A percentile compares a stretch with the other conserved stretches of the same genome.
Evolutionary conservation across 2,329 filamentous ascomycete genomes (phyloP).

Genomic region (Claviceps lovelessii): DNA sequence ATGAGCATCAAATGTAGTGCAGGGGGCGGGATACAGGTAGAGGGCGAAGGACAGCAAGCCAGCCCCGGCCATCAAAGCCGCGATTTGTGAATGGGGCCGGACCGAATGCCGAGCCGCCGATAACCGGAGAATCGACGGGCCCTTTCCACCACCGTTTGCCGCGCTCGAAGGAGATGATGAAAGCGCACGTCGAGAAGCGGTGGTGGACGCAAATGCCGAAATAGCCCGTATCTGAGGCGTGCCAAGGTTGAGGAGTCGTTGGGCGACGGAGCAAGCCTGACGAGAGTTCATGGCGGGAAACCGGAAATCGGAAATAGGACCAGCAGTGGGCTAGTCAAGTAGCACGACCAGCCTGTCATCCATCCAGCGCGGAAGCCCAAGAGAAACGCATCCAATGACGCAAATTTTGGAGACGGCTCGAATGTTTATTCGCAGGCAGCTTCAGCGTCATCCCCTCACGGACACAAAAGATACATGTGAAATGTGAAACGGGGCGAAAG

Average conservation of each 20-base stretch:
- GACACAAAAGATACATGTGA: neutral
- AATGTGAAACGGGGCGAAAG: neutral
- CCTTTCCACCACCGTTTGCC: neutral
- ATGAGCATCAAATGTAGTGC: slow-evolving; percentile 5
- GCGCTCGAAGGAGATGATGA: neutral
- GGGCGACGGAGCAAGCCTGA: slow-evolving; percentile 5
- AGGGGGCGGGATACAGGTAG: neutral
- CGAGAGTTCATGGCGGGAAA: slow-evolving; percentile 7
- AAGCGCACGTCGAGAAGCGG: neutral
- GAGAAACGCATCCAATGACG: neutral
- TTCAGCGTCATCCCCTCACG: neutral
- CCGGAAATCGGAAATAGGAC: neutral
- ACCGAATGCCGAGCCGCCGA: slow-evolving; percentile 4
- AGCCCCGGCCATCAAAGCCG: slow-evolving; percentile 4
- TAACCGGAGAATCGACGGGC: neutral
- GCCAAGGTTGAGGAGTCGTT: slow-evolving; percentile 3
- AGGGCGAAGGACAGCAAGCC: slow-evolving; percentile 4
- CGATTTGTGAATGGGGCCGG: slow-evolving; percentile 4
- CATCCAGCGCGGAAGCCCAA: neutral
- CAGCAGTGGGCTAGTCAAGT: neutral
- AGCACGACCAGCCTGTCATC: neutral
- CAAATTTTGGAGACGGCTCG: neutral
- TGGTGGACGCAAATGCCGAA: neutral
- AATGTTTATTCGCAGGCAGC: neutral
- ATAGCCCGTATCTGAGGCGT: neutral